Conservation (phyloP, 169 alveolate genomes). For the Theileria orientalis region DNA sequence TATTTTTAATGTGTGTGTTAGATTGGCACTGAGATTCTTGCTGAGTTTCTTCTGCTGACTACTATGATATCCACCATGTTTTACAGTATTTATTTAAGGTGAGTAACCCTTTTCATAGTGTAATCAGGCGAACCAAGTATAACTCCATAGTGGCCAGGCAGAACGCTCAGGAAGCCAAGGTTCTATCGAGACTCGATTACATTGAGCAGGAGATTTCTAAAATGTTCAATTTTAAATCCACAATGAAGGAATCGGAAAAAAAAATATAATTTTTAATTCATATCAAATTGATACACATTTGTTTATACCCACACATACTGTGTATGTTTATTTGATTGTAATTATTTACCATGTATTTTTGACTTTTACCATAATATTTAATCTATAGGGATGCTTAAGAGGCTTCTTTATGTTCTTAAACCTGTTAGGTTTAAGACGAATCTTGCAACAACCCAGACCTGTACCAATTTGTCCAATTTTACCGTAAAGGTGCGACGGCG, state of each 20-base stretch:
- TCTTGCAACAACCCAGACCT: background rate
- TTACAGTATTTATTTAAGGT: conserved; percentile 57
- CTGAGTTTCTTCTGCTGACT: conserved; percentile 51
- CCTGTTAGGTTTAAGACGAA: conserved; percentile 1
- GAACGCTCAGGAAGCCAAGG: conserved; percentile 29
- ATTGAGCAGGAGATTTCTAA: conserved; percentile 51
- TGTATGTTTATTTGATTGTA: background rate
- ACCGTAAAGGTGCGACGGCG: background rate
- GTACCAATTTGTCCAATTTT: background rate
- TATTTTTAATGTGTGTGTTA: background rate
- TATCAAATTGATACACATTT: background rate
- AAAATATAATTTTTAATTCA: background rate
- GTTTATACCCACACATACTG: too few relatives aligned
- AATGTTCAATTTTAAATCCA: conserved; percentile 21
- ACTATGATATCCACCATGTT: conserved; percentile 53
- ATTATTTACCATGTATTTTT: background rate
- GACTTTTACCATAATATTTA: background rate
- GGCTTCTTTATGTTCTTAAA: conserved; percentile 9
- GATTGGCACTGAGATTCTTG: conserved; percentile 60
- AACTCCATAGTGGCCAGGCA: conserved; percentile 30
- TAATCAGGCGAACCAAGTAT: conserved; percentile 41
- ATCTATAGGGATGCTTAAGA: background rate
- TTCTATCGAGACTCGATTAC: conserved; percentile 43
- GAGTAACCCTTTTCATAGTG: background rate
- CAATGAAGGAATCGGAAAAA: background rate